Conservation (phyloP, 106 monocot genomes). For the Gastrodia elata region DNA sequence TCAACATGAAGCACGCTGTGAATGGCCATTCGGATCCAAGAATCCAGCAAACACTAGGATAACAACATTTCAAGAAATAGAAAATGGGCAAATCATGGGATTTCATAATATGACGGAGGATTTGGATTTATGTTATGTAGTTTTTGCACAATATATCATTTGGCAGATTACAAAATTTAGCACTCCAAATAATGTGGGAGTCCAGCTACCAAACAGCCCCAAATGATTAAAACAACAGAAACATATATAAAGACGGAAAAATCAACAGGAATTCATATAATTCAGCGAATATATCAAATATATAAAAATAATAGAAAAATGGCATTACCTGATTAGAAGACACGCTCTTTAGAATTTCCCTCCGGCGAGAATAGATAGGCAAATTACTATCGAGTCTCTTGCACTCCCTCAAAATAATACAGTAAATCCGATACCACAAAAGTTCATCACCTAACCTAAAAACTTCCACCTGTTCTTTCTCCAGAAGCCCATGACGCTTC, state of each 20-base stretch:
- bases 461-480: neutral
- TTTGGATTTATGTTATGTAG: too few species aligned
- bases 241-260: too few species aligned
- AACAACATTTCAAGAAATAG: too few species aligned
- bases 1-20: too few species aligned
- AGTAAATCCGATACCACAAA: conserved; percentile 14
- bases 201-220: too few species aligned
- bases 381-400: conserved; percentile 36
- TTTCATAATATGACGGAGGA: too few species aligned
- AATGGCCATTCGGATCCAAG: too few species aligned
- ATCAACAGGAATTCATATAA: neutral
- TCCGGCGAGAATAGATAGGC: conserved; percentile 45
- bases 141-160: too few species aligned
- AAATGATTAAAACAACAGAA: neutral
- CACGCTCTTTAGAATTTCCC: conserved; percentile 27
- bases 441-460: conserved; percentile 17
- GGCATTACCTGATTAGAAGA: conserved; percentile 29
- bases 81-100: too few species aligned
- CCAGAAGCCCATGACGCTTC: neutral
- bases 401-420: conserved; percentile 32
- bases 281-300: neutral
- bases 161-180: too few species aligned
- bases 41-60: too few species aligned
- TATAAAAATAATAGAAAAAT: neutral
- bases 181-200: too few species aligned